These are phyloP conservation scores for Heliosperma pusillum DNA, from an alignment of 148 eudicot genomes.

Conservation along the genomic window DNA sequence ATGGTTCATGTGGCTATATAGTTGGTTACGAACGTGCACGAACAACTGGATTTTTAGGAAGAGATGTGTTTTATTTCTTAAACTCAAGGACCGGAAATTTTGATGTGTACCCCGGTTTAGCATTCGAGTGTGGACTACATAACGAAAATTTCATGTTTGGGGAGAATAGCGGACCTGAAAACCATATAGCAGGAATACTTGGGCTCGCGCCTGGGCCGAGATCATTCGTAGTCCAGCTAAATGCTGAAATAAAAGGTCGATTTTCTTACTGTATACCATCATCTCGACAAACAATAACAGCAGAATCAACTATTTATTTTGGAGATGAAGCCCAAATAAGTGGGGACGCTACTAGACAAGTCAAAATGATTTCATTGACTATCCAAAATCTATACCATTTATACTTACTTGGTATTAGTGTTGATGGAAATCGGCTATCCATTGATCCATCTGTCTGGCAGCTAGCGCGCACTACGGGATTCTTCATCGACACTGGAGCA, in stretches of 20 bases:
- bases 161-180: background rate
- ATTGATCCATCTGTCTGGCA: too few species aligned
- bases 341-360: too few species aligned
- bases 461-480: background rate
- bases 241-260: background rate
- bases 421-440: too few species aligned
- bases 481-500: constrained; percentile 17
- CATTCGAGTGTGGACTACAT: constrained; percentile 14
- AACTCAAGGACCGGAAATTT: background rate
- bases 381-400: background rate
- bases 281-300: background rate
- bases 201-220: constrained; percentile 19
- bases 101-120: background rate
- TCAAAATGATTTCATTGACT: background rate
- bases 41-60: constrained; percentile 4
- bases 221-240: too few species aligned
- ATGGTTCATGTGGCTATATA: background rate
- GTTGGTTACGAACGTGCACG: background rate
- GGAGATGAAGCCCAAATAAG: constrained; percentile 11
- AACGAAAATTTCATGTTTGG: background rate
- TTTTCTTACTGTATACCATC: too few species aligned
- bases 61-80: constrained; percentile 1
- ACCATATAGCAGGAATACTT: constrained; percentile 3
- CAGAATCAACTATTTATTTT: background rate
- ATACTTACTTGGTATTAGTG: too few species aligned